Percentiles rank a stretch among this genome's conserved stretches.
Evolutionary conservation across 106 monocot genomes (phyloP).

Genomic region (Dioscorea zingiberensis): DNA sequence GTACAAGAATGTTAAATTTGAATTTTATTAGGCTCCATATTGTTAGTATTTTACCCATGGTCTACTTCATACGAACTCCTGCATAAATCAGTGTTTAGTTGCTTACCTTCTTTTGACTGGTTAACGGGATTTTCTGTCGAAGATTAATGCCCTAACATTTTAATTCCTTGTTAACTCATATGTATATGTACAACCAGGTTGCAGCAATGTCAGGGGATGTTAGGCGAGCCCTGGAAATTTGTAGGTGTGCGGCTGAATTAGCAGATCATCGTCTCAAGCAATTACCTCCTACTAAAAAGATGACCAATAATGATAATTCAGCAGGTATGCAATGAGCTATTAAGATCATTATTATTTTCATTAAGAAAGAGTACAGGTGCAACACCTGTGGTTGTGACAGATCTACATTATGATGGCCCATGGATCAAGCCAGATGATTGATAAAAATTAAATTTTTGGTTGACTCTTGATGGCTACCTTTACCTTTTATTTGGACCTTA

Average conservation of each 20-base stretch:
- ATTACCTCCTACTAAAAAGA: conserved; percentile 4
- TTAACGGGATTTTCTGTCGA: neutral
- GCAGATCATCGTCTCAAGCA: conserved; percentile 79
- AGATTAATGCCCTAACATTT: neutral
- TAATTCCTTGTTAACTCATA: neutral
- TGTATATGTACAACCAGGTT: conserved; percentile 46
- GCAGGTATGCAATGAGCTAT: conserved; percentile 20
- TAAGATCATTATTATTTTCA: neutral
- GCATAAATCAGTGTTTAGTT: too few relatives aligned
- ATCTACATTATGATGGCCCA: too few relatives aligned
- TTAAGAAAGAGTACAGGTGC: neutral
- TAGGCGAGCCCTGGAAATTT: conserved; percentile 91
- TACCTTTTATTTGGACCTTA: too few relatives aligned
- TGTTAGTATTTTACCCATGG: too few relatives aligned
- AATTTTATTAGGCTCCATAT: too few relatives aligned
- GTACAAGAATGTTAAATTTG: too few relatives aligned
- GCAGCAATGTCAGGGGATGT: conserved; percentile 99
- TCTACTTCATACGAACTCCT: too few relatives aligned
- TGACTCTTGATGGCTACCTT: too few relatives aligned
- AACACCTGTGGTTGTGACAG: too few relatives aligned
- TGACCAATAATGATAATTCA: neutral
- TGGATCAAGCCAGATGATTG: too few relatives aligned
- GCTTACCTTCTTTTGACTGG: too few relatives aligned
- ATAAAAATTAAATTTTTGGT: too few relatives aligned
- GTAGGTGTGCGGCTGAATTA: conserved; percentile 82